These are phyloP conservation scores for Antitrichia curtipendula DNA, from an alignment of 225 moss, liverwort and hornwort species.

Conservation along the genomic window DNA sequence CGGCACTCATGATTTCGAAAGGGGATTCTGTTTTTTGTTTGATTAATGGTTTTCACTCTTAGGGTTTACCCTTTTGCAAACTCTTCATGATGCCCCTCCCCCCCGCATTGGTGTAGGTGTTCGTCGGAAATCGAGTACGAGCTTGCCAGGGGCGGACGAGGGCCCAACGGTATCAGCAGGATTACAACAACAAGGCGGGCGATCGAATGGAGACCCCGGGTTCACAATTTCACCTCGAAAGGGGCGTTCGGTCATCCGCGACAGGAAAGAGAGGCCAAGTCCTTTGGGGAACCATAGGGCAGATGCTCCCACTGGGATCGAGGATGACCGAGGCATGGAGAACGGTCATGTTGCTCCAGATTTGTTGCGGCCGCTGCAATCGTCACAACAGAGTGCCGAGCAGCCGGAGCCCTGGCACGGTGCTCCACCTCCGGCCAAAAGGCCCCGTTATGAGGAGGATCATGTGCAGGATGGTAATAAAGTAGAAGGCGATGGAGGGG, in stretches of 20 bases:
- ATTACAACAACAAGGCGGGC: constrained; percentile 24
- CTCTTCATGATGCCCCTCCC: background rate
- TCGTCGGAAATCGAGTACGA: constrained; percentile 41
- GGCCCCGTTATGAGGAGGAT: constrained; percentile 30
- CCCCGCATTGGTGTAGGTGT: constrained; percentile 34
- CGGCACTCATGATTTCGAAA: background rate
- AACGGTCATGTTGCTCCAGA: constrained; percentile 61
- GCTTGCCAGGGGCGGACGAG: constrained; percentile 23
- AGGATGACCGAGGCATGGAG: constrained; percentile 55
- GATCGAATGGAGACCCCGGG: constrained; percentile 69
- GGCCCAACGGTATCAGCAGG: constrained; percentile 30
- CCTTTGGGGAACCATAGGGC: constrained; percentile 66
- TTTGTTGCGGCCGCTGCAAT: constrained; percentile 65
- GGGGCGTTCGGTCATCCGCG: constrained; percentile 68
- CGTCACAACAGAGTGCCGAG: constrained; percentile 47
- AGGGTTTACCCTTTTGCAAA: background rate
- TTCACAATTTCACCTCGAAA: constrained; percentile 66
- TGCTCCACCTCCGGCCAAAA: constrained; percentile 36
- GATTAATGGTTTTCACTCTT: background rate
- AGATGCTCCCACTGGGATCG: constrained; percentile 40
- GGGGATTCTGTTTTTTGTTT: background rate
- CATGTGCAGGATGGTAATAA: constrained; percentile 20
- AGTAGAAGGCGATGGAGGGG: constrained; percentile 1
- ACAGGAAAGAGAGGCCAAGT: constrained; percentile 89
- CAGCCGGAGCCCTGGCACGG: constrained; percentile 53